These are phyloP conservation scores for Halteria grandinella DNA, from an alignment of 73 alveolate genomes.

Conservation along the genomic window DNA sequence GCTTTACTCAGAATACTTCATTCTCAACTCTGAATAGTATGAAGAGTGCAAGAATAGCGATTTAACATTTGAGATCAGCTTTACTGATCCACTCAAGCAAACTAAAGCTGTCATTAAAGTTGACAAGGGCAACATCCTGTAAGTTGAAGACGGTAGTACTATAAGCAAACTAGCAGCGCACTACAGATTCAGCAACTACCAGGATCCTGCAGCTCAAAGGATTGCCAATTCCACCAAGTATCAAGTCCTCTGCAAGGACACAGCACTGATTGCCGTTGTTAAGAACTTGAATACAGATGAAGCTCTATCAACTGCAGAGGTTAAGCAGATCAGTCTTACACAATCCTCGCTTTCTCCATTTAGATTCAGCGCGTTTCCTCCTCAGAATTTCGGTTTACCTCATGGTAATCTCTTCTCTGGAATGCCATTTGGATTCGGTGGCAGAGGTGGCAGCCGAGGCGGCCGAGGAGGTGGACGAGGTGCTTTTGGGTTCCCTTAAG, in stretches of 20 bases:
- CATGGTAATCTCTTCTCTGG: background rate
- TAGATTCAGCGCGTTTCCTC: background rate
- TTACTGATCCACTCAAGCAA: background rate
- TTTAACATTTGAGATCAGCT: background rate
- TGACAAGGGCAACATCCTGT: background rate
- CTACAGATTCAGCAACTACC: background rate
- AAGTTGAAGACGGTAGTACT: background rate
- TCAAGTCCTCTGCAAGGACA: constrained; percentile 20
- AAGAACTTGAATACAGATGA: constrained; percentile 14
- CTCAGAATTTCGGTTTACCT: too few relatives aligned
- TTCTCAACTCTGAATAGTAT: background rate
- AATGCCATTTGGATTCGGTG: constrained; percentile 8
- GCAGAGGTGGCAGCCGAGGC: constrained; percentile 26
- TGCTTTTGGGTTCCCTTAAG: background rate
- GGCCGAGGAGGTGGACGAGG: constrained; percentile 28
- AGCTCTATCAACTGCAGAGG: background rate
- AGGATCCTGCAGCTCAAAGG: background rate
- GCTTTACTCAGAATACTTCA: background rate
- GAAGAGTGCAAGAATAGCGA: constrained; percentile 10
- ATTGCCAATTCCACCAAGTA: background rate
- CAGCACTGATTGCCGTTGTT: constrained; percentile 28
- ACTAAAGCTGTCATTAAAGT: background rate
- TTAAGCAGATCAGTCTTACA: background rate
- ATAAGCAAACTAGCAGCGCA: constrained; percentile 31
- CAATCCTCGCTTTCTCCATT: background rate